phyloP scores from a whole-genome alignment of 2,329 filamentous ascomycete species.

The Thelonectria discophora region DNA sequence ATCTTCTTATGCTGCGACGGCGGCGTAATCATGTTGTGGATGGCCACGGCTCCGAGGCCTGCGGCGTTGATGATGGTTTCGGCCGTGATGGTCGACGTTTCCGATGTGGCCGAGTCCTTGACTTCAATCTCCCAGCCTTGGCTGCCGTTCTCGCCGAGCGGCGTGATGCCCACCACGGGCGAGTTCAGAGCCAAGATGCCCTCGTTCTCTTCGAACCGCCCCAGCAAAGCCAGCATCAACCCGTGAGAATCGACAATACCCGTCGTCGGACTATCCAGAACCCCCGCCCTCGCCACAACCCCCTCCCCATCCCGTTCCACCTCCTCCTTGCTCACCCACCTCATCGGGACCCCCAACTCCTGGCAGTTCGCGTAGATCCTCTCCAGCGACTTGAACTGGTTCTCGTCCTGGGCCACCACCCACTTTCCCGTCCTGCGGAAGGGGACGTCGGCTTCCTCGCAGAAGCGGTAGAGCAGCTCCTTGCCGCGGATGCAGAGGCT shows the following conservation, averaged over 20 bases:
- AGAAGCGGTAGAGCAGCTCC: slow-evolving; percentile 81
- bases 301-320: slow-evolving; percentile 74
- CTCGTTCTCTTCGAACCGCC: slow-evolving; percentile 78
- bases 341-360: slow-evolving; percentile 68
- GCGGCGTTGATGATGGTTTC: slow-evolving; percentile 87
- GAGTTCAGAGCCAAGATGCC: slow-evolving; percentile 79
- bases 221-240: slow-evolving; percentile 82
- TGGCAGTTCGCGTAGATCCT: slow-evolving; percentile 58
- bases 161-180: slow-evolving; percentile 67
- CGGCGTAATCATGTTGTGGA: slow-evolving; percentile 85
- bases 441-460: slow-evolving; percentile 70
- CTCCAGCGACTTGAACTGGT: slow-evolving; percentile 71
- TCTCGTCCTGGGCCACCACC: slow-evolving; percentile 86
- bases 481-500: slow-evolving; percentile 82
- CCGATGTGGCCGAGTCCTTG: slow-evolving; percentile 55
- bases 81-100: slow-evolving; percentile 69
- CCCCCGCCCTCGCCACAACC: slow-evolving; percentile 70
- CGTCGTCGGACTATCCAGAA: slow-evolving; percentile 81
- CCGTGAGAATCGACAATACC: slow-evolving; percentile 91
- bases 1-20: slow-evolving; percentile 63
- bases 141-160: slow-evolving; percentile 57
- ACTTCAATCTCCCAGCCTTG: slow-evolving; percentile 77
- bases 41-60: slow-evolving; percentile 79
- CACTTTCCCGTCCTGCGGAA: slow-evolving; percentile 86
- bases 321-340: slow-evolving; percentile 73